Evolutionary conservation across 306 rosid species (phyloP).

Genomic region (Fragaria iinumae): DNA sequence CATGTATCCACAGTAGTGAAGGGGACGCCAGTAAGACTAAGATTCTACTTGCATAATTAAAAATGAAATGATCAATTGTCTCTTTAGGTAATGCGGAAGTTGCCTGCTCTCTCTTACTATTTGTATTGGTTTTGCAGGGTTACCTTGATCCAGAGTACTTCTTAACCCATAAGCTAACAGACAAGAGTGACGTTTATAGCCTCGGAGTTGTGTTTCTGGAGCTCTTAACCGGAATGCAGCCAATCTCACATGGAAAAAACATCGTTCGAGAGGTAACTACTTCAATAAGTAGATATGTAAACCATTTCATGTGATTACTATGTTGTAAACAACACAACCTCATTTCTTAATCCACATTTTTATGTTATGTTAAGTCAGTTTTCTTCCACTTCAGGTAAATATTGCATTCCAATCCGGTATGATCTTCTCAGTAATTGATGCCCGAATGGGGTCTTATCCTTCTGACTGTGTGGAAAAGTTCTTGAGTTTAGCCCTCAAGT

Average conservation of each 20-base stretch:
- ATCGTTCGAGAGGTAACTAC: slow-evolving; percentile 87
- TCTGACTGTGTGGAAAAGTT: slow-evolving; percentile 69
- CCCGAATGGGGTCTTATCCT: slow-evolving; percentile 76
- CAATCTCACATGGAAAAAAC: slow-evolving; percentile 89
- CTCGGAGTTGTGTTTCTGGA: slow-evolving; percentile 89
- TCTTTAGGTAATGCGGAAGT: neutral
- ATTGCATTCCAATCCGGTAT: slow-evolving; percentile 60
- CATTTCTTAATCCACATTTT: neutral
- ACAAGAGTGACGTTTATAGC: slow-evolving; percentile 95
- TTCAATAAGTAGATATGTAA: neutral
- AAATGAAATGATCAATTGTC: neutral
- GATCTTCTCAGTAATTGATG: slow-evolving; percentile 67
- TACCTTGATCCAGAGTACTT: slow-evolving; percentile 97
- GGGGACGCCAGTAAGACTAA: slow-evolving; percentile 83
- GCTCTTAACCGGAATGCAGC: slow-evolving; percentile 85
- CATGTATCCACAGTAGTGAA: slow-evolving; percentile 94
- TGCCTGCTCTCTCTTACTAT: neutral
- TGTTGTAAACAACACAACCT: neutral
- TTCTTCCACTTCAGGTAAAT: slow-evolving; percentile 45
- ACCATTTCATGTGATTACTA: neutral
- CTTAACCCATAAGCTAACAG: slow-evolving; percentile 82
- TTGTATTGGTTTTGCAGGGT: slow-evolving; percentile 56
- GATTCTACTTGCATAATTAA: neutral
- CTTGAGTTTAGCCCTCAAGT: slow-evolving; percentile 62
- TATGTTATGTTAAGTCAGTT: neutral